Percentiles rank a stretch among this genome's conserved stretches.
These are phyloP conservation scores for Mrakia frigida DNA, from an alignment of 768 basidiomycete genomes.

Conservation along the genomic window DNA sequence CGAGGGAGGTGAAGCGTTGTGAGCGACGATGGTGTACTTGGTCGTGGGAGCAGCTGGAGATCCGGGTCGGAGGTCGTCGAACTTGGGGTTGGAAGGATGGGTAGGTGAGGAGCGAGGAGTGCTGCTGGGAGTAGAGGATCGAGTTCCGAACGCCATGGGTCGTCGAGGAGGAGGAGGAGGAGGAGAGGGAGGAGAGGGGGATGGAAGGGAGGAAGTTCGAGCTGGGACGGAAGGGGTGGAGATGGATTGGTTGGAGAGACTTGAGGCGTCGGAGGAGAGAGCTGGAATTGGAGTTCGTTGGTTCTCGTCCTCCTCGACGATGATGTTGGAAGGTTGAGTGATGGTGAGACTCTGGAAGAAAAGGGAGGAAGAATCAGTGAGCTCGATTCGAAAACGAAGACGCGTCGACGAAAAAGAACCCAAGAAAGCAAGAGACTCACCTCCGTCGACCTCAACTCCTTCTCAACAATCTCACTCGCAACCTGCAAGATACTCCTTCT, in stretches of 20 bases:
- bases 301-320: neutral
- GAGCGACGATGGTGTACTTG: constrained; percentile 14
- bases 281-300: neutral
- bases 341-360: neutral
- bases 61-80: neutral
- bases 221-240: neutral
- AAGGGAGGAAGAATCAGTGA: neutral
- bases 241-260: neutral
- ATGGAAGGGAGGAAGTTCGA: neutral
- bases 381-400: too few species aligned
- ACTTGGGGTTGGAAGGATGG: neutral
- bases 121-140: neutral
- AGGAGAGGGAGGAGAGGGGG: neutral
- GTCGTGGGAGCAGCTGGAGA: neutral
- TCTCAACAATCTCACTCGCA: neutral
- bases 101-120: neutral
- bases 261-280: neutral
- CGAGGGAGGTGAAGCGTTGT: neutral
- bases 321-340: neutral
- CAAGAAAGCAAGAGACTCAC: neutral
- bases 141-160: neutral
- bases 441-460: neutral
- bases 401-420: neutral
- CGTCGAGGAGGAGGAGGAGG: neutral
- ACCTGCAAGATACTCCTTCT: too few species aligned